Evolutionary conservation across 2,329 filamentous ascomycete species (phyloP).

Genomic region (Cladosporium sp.): DNA sequence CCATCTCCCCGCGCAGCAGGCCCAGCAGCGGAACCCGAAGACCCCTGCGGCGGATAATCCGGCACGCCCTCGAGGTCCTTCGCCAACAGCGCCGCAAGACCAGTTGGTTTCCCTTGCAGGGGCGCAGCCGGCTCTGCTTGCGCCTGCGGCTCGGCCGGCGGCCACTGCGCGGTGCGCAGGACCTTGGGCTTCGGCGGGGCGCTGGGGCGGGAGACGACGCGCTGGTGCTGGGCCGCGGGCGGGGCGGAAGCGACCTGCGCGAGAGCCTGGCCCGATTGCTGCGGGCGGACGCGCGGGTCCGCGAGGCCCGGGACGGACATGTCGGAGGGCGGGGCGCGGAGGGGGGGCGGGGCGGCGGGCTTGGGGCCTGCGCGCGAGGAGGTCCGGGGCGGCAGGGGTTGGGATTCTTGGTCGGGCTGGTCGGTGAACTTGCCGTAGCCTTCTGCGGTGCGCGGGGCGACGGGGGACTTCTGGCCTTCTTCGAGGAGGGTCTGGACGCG

Average conservation of each 20-base stretch:
- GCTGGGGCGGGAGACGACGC: constrained; percentile 39
- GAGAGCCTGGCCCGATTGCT: constrained; percentile 4
- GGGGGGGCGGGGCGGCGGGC: neutral
- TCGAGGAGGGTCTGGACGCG: constrained; percentile 79
- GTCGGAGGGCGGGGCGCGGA: constrained; percentile 1
- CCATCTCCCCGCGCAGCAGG: neutral
- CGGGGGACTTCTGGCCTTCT: constrained; percentile 59
- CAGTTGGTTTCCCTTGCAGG: constrained; percentile 15
- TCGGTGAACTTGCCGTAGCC: constrained; percentile 84
- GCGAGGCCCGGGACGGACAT: neutral
- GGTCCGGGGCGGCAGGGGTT: constrained; percentile 3
- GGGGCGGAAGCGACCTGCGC: constrained; percentile 6
- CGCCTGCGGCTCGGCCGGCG: constrained; percentile 11
- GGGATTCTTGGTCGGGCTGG: constrained; percentile 24
- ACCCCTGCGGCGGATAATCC: constrained; percentile 23
- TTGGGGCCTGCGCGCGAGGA: neutral
- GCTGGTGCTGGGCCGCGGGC: constrained; percentile 8
- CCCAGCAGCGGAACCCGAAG: constrained; percentile 8
- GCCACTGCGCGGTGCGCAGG: constrained; percentile 39
- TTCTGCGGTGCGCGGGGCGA: constrained; percentile 63
- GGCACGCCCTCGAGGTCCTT: constrained; percentile 34
- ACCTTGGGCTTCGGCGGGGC: constrained; percentile 57
- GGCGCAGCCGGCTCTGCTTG: neutral
- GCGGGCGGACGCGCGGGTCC: constrained; percentile 5
- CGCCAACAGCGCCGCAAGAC: constrained; percentile 31